These are phyloP conservation scores for Brassica hybrid DNA, from an alignment of 441 rosid species.

Conservation along the genomic window DNA sequence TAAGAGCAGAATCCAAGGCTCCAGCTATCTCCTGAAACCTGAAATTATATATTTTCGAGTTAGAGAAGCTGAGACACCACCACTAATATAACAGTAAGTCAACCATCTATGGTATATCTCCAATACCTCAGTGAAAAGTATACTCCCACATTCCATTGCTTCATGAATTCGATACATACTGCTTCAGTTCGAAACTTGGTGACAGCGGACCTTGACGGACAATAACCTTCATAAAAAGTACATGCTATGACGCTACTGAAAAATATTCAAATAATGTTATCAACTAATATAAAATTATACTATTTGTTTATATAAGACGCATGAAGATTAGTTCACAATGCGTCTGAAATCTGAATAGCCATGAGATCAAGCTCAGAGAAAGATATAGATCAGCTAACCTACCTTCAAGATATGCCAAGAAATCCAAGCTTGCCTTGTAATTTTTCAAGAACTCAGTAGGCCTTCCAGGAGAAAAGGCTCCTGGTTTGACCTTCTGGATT, in stretches of 20 bases:
- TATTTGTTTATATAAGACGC: neutral
- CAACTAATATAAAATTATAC: neutral
- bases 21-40: slow-evolving; percentile 99
- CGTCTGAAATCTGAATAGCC: slow-evolving; percentile 32
- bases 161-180: slow-evolving; percentile 79
- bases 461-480: slow-evolving; percentile 98
- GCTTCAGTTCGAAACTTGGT: slow-evolving; percentile 81
- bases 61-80: slow-evolving; percentile 25
- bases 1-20: slow-evolving; percentile 80
- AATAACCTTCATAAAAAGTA: slow-evolving; percentile 82
- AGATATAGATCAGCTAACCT: slow-evolving; percentile 34
- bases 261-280: slow-evolving; percentile 6
- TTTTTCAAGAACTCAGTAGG: slow-evolving; percentile 90
- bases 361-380: slow-evolving; percentile 27
- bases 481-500: slow-evolving; percentile 92
- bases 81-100: slow-evolving; percentile 16
- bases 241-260: slow-evolving; percentile 35
- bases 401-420: slow-evolving; percentile 96
- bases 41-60: slow-evolving; percentile 31
- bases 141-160: slow-evolving; percentile 96
- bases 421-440: slow-evolving; percentile 88
- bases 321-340: slow-evolving; percentile 18
- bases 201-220: slow-evolving; percentile 93
- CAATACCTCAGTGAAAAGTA: slow-evolving; percentile 91
- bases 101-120: slow-evolving; percentile 28